Evolutionary conservation across 106 monocot genomes (phyloP).

Genomic region (Dendrobium officinale): DNA sequence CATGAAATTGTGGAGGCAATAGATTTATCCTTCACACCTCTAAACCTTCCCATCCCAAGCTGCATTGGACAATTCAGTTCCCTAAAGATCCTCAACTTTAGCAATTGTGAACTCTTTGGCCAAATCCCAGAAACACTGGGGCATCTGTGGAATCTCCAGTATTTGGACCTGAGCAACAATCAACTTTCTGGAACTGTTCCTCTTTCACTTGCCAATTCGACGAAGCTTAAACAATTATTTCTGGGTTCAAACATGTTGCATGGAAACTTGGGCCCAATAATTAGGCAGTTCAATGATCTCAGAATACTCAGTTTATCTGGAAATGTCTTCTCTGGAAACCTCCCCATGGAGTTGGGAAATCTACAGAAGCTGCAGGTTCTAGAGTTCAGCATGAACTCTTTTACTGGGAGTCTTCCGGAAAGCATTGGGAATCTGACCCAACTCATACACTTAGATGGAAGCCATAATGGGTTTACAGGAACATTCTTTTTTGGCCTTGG

Average conservation of each 20-base stretch:
- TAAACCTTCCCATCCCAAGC: conserved; percentile 47
- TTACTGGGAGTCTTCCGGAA: conserved; percentile 49
- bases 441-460: conserved; percentile 64
- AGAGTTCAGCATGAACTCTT: conserved; percentile 54
- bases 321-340: conserved; percentile 50
- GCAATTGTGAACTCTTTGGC: conserved; percentile 57
- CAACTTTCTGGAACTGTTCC: conserved; percentile 52
- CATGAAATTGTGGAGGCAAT: conserved; percentile 34
- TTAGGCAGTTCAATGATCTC: conserved; percentile 33
- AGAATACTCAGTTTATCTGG: conserved; percentile 41
- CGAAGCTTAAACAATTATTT: conserved; percentile 40
- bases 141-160: conserved; percentile 39
- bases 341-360: conserved; percentile 50
- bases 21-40: conserved; percentile 49
- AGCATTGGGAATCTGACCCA: conserved; percentile 57
- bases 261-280: conserved; percentile 33
- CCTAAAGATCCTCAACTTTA: conserved; percentile 70
- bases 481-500: conserved; percentile 56
- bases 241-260: conserved; percentile 51
- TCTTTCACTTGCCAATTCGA: conserved; percentile 31
- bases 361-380: conserved; percentile 47
- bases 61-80: conserved; percentile 38
- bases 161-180: conserved; percentile 66
- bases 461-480: conserved; percentile 59
- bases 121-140: conserved; percentile 46